Evolutionary conservation across 2,329 filamentous ascomycete species (phyloP).

Genomic region (Cordyceps farinosa): DNA sequence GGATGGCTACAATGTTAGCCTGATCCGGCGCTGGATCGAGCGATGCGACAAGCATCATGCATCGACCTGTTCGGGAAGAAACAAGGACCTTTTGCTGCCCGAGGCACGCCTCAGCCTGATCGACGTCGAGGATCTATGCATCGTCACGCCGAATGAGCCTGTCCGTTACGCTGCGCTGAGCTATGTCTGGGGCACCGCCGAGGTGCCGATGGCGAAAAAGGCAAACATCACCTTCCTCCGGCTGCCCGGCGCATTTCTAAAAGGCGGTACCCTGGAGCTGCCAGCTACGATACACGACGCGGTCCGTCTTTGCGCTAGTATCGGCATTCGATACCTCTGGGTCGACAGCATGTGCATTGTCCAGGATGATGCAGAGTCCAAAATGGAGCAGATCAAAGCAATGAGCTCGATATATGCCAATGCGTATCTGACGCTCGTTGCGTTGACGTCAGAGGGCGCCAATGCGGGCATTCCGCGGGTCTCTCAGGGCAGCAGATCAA

Average conservation of each 20-base stretch:
- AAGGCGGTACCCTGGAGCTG: constrained; percentile 8
- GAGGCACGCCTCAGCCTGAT: constrained; percentile 12
- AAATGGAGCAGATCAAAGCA: constrained; percentile 16
- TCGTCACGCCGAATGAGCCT: constrained; percentile 9
- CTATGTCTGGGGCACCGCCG: constrained; percentile 13
- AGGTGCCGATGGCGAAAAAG: not conserved
- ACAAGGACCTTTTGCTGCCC: not conserved
- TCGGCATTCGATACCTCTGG: constrained; percentile 19
- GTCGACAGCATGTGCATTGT: constrained; percentile 20
- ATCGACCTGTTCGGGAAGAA: constrained; percentile 1
- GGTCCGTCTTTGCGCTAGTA: constrained; percentile 11
- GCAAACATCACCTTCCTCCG: constrained; percentile 5
- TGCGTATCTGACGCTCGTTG: constrained; percentile 13
- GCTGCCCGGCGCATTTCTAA: constrained; percentile 6
- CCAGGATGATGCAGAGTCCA: constrained; percentile 12
- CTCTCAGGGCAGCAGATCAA: not conserved
- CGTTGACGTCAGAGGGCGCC: constrained; percentile 8
- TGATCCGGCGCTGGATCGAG: constrained; percentile 16
- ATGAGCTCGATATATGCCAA: constrained; percentile 17
- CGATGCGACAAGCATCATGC: constrained; percentile 14
- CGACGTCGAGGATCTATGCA: constrained; percentile 16
- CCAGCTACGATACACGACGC: constrained; percentile 15
- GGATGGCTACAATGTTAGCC: constrained; percentile 1
- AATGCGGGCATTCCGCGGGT: constrained; percentile 6
- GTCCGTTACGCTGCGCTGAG: constrained; percentile 17